Conservation (phyloP, 1,284 basidiomycete species). For the Fomitopsis palustris region DNA sequence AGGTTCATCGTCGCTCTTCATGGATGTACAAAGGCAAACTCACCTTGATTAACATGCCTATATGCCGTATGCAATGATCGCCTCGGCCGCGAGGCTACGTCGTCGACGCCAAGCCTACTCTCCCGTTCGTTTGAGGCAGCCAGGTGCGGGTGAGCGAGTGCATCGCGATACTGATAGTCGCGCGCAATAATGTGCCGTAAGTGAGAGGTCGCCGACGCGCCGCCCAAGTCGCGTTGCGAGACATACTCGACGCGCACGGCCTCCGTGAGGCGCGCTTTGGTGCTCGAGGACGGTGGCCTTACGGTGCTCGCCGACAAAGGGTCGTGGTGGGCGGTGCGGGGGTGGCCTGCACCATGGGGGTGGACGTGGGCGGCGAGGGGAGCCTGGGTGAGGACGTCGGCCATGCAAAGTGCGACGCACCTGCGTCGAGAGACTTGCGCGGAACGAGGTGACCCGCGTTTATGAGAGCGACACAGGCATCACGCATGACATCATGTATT, state of each 20-base stretch:
- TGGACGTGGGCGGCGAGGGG: slow-evolving; percentile 1
- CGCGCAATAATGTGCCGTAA: background rate
- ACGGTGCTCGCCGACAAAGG: background rate
- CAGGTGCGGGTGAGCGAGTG: background rate
- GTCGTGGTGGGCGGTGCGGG: background rate
- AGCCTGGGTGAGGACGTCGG: slow-evolving; percentile 8
- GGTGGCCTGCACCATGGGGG: background rate
- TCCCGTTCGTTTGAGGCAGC: background rate
- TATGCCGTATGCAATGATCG: background rate
- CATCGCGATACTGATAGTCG: background rate
- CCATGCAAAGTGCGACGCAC: slow-evolving; percentile 7
- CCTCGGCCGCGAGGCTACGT: background rate
- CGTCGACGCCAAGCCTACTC: background rate
- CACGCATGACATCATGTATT: slow-evolving; percentile 4
- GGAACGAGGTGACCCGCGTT: background rate
- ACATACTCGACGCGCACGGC: background rate
- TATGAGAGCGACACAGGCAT: slow-evolving; percentile 2
- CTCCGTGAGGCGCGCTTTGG: background rate
- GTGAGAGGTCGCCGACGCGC: background rate
- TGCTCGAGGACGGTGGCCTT: background rate
- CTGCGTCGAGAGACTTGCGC: background rate
- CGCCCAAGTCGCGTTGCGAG: background rate
- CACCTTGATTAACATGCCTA: background rate
- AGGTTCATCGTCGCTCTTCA: background rate
- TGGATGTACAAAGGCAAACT: background rate